Conservation (phyloP, 208 protist genomes). For the Acanthamoeba castellanii region DNA sequence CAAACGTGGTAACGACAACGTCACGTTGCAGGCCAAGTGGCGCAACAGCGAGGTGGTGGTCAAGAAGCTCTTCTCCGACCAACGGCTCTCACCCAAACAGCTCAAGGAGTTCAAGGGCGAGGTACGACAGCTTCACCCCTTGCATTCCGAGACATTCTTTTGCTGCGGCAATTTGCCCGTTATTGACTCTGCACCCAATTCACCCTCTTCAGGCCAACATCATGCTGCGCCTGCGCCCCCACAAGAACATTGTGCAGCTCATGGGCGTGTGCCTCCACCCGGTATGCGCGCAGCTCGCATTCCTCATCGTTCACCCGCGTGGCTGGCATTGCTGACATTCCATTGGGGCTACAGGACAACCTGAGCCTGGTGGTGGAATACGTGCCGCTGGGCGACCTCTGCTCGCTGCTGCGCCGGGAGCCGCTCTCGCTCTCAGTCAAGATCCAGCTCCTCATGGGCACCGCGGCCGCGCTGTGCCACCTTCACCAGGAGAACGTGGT, state of each 20-base stretch:
- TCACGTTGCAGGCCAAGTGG: not conserved
- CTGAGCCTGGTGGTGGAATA: not conserved
- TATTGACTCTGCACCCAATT: too few relatives aligned
- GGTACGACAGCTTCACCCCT: not conserved
- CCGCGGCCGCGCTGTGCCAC: not conserved
- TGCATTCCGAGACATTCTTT: too few relatives aligned
- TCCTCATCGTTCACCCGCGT: too few relatives aligned
- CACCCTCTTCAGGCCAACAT: not conserved
- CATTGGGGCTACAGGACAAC: not conserved
- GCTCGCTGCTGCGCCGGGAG: not conserved
- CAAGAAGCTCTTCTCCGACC: constrained; percentile 29
- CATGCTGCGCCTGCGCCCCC: not conserved
- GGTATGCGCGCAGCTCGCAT: not conserved
- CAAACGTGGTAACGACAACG: not conserved
- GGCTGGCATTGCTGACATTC: too few relatives aligned
- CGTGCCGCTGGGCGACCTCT: not conserved
- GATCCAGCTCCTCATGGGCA: not conserved
- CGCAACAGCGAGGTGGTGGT: not conserved
- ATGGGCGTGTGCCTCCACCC: not conserved
- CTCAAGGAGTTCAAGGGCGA: constrained; percentile 6
- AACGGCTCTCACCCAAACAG: not conserved
- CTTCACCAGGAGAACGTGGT: not conserved
- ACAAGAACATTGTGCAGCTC: constrained; percentile 1
- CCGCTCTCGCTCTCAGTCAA: not conserved
- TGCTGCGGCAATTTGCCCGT: too few relatives aligned